phyloP scores from a whole-genome alignment of 345 rosid species.

The Ceriops decandra region DNA sequence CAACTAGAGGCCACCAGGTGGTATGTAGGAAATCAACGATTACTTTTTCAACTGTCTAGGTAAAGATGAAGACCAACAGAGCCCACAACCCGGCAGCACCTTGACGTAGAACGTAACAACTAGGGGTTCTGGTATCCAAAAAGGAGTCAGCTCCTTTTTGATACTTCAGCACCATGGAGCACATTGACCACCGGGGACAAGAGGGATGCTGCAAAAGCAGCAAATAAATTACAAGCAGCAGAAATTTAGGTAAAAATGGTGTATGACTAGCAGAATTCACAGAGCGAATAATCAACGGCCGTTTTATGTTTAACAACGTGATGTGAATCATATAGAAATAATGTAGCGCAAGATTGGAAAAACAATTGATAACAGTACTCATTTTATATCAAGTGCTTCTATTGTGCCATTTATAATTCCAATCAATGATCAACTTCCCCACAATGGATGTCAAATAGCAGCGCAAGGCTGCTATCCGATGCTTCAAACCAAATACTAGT shows the following conservation, averaged over 20 bases:
- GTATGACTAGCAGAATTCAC: background rate
- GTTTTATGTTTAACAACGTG: background rate
- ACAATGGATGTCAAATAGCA: too few relatives aligned
- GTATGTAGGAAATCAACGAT: conserved; percentile 55
- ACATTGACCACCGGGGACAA: conserved; percentile 56
- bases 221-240: conserved; percentile 20
- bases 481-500: background rate
- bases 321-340: too few relatives aligned
- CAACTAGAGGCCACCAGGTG: conserved; percentile 44
- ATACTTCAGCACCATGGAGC: conserved; percentile 61
- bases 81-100: conserved; percentile 56
- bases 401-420: too few relatives aligned
- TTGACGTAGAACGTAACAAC: conserved; percentile 61
- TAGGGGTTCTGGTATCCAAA: conserved; percentile 79
- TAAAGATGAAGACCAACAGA: conserved; percentile 71
- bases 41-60: conserved; percentile 41
- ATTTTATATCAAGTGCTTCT: too few relatives aligned
- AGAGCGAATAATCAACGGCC: background rate
- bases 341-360: too few relatives aligned
- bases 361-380: too few relatives aligned
- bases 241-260: background rate
- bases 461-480: too few relatives aligned
- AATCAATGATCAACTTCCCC: too few relatives aligned
- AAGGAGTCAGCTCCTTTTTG: conserved; percentile 70
- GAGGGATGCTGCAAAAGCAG: conserved; percentile 55